phyloP scores from a whole-genome alignment of 176 grass and related monocot genomes.

The Phoenix roebelenii region DNA sequence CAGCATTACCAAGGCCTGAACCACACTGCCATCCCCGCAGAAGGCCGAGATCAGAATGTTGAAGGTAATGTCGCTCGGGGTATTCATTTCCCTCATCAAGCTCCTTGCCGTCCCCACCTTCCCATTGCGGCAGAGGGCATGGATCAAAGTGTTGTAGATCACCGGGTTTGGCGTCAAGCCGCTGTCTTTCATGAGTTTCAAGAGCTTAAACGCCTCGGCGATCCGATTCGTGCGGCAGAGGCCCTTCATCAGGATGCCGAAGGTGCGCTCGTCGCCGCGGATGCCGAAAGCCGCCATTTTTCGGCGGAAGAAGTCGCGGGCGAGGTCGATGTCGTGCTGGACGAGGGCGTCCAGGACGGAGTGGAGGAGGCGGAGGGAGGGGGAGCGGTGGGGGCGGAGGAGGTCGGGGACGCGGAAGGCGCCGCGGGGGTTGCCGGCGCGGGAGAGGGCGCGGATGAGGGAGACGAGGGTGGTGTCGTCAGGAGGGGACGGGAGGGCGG shows the following conservation, averaged over 20 bases:
- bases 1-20: conserved; percentile 28
- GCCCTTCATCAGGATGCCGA: conserved; percentile 32
- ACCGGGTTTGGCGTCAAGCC: conserved; percentile 29
- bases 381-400: background rate
- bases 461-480: background rate
- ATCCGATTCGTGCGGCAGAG: conserved; percentile 28
- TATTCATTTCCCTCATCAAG: conserved; percentile 18
- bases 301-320: conserved; percentile 21
- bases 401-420: background rate
- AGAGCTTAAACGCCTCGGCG: conserved; percentile 28
- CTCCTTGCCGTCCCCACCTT: conserved; percentile 22
- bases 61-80: conserved; percentile 26
- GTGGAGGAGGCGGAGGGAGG: conserved; percentile 19
- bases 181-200: conserved; percentile 19
- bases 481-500: background rate
- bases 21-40: conserved; percentile 18
- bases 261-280: conserved; percentile 20
- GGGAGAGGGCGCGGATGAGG: conserved; percentile 1
- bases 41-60: conserved; percentile 39
- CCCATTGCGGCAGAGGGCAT: conserved; percentile 23
- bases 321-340: conserved; percentile 22
- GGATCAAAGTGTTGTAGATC: conserved; percentile 30
- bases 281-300: background rate
- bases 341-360: conserved; percentile 20
- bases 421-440: background rate